Percentiles rank a stretch among this genome's conserved stretches.
phyloP scores from a whole-genome alignment of 2,329 filamentous ascomycete genomes.

The Colletotrichum sp. region DNA sequence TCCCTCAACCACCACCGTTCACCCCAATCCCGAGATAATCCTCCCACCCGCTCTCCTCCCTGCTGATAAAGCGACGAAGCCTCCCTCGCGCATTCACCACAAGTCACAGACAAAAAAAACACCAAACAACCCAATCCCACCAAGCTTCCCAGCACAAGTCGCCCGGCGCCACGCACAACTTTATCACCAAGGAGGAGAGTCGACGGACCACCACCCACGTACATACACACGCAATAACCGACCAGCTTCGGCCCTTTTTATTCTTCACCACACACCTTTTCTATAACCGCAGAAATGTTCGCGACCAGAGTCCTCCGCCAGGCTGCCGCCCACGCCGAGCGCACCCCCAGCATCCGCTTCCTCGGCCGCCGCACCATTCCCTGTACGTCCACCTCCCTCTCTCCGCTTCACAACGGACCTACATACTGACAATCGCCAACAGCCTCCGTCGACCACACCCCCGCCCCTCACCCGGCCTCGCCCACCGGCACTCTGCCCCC shows the following conservation, averaged over 20 bases:
- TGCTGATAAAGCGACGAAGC: conserved; percentile 15
- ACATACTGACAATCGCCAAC: conserved; percentile 25
- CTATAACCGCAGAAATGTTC: conserved; percentile 50
- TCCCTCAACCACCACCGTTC: background rate
- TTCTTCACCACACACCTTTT: background rate
- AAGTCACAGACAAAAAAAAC: background rate
- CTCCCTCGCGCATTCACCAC: background rate
- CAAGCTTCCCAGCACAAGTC: background rate
- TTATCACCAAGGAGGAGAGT: conserved; percentile 20
- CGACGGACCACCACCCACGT: background rate
- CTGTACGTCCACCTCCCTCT: conserved; percentile 44
- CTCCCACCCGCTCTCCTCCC: conserved; percentile 13
- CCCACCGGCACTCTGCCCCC: conserved; percentile 68
- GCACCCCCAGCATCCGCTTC: conserved; percentile 67
- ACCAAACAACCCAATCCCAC: background rate
- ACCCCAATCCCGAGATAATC: background rate
- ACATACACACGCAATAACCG: background rate
- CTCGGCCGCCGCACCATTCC: conserved; percentile 65
- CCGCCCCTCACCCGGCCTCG: conserved; percentile 75
- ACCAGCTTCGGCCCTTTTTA: background rate
- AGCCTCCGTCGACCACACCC: conserved; percentile 76
- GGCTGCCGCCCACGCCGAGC: conserved; percentile 63
- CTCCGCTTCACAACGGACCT: background rate
- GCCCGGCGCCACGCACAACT: conserved; percentile 6
- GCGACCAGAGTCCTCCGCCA: conserved; percentile 62